Percentiles rank a stretch among this genome's conserved stretches.
Evolutionary conservation across 2,329 filamentous ascomycete species (phyloP).

Genomic region (Neonectria coccinea): DNA sequence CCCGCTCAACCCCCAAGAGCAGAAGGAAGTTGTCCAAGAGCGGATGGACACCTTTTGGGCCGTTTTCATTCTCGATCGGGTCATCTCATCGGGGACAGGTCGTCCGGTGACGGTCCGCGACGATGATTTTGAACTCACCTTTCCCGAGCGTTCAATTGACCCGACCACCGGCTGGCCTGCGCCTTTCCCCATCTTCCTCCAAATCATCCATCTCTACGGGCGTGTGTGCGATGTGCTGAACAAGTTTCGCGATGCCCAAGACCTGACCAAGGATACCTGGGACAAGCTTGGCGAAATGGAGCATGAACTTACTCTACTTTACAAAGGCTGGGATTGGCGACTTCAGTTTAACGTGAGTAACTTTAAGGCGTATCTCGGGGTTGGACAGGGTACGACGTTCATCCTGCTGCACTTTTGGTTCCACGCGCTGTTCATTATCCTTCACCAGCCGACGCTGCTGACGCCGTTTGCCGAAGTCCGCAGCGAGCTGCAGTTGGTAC

Average conservation of each 20-base stretch:
- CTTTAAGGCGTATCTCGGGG: slow-evolving; percentile 85
- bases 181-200: slow-evolving; percentile 82
- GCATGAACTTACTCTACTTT: slow-evolving; percentile 76
- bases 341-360: slow-evolving; percentile 88
- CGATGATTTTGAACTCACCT: slow-evolving; percentile 84
- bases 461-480: slow-evolving; percentile 75
- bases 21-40: slow-evolving; percentile 79
- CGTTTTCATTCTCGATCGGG: slow-evolving; percentile 86
- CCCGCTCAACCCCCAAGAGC: slow-evolving; percentile 61
- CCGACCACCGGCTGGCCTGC: slow-evolving; percentile 76
- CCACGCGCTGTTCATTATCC: slow-evolving; percentile 84
- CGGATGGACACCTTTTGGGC: slow-evolving; percentile 91
- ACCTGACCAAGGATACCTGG: slow-evolving; percentile 81
- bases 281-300: slow-evolving; percentile 82
- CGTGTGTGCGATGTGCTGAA: slow-evolving; percentile 87
- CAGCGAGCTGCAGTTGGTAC: slow-evolving; percentile 76
- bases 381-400: slow-evolving; percentile 86
- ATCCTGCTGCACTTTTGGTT: slow-evolving; percentile 91
- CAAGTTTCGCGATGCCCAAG: slow-evolving; percentile 78
- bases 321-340: slow-evolving; percentile 79
- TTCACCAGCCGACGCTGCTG: slow-evolving; percentile 85
- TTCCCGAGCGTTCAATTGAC: slow-evolving; percentile 65
- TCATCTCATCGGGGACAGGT: slow-evolving; percentile 89
- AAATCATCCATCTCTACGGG: slow-evolving; percentile 88
- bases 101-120: slow-evolving; percentile 85